Conservation (phyloP, 495 filamentous ascomycete genomes). For the Aspergillus kassunensis region DNA sequence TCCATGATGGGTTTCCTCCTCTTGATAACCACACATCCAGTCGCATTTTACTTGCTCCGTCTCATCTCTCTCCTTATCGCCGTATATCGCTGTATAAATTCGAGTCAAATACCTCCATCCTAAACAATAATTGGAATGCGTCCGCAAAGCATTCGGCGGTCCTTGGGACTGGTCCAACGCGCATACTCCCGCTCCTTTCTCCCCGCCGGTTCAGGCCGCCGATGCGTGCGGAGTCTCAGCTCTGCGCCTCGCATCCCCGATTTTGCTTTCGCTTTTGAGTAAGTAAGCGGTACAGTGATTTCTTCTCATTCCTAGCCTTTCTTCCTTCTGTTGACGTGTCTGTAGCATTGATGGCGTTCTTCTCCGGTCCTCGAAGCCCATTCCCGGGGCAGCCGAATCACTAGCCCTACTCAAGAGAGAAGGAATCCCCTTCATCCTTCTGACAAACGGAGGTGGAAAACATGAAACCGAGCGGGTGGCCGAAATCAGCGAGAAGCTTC, state of each 20-base stretch:
- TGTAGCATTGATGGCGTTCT: constrained; percentile 92
- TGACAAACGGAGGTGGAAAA: constrained; percentile 87
- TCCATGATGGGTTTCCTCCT: not conserved
- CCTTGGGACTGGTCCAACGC: constrained; percentile 30
- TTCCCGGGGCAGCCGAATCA: constrained; percentile 75
- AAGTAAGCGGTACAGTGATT: constrained; percentile 27
- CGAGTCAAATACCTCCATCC: not conserved
- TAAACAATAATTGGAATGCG: constrained; percentile 21
- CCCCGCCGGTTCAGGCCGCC: constrained; percentile 13
- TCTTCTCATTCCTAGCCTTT: not conserved
- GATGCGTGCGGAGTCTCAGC: constrained; percentile 31
- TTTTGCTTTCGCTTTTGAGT: constrained; percentile 87
- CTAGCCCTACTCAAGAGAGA: constrained; percentile 67
- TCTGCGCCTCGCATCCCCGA: constrained; percentile 41
- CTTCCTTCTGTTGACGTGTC: not conserved
- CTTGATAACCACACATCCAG: not conserved
- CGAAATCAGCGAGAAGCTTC: constrained; percentile 61
- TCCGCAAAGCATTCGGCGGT: constrained; percentile 24
- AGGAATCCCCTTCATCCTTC: constrained; percentile 74
- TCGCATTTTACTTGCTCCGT: not conserved
- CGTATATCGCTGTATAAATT: not conserved
- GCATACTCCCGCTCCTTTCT: constrained; percentile 18
- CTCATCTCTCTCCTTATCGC: not conserved
- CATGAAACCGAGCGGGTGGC: constrained; percentile 66
- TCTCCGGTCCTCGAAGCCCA: constrained; percentile 72